These are phyloP conservation scores for Aspergillus bombycis DNA, from an alignment of 2,329 filamentous ascomycete species.

Conservation along the genomic window DNA sequence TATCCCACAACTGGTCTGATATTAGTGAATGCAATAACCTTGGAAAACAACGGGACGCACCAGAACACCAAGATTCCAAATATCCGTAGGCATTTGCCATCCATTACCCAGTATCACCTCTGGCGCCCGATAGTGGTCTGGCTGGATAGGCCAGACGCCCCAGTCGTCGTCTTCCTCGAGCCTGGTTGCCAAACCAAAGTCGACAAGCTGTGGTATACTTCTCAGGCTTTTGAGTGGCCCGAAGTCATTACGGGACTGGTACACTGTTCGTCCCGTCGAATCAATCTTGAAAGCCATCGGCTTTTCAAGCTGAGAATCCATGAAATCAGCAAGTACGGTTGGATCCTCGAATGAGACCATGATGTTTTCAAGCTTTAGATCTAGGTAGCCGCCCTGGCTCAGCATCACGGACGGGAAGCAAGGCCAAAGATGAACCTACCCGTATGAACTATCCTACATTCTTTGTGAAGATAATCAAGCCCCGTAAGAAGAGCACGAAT, in stretches of 20 bases:
- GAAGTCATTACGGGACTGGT: slow-evolving; percentile 37
- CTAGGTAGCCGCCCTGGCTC: slow-evolving; percentile 25
- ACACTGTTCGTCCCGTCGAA: slow-evolving; percentile 36
- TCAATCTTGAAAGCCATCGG: slow-evolving; percentile 40
- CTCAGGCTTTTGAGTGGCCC: slow-evolving; percentile 30
- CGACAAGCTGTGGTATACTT: slow-evolving; percentile 37
- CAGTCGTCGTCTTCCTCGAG: slow-evolving; percentile 48
- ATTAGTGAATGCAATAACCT: slow-evolving; percentile 28
- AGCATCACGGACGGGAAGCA: slow-evolving; percentile 19
- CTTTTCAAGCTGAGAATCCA: slow-evolving; percentile 33
- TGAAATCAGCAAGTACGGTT: slow-evolving; percentile 36
- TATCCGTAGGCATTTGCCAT: slow-evolving; percentile 44
- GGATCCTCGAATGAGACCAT: slow-evolving; percentile 40
- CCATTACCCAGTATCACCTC: slow-evolving; percentile 45
- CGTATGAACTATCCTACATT: slow-evolving; percentile 47
- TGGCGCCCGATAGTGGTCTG: slow-evolving; percentile 44
- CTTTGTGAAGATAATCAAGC: slow-evolving; percentile 49
- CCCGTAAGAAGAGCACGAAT: slow-evolving; percentile 43
- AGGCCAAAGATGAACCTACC: slow-evolving; percentile 30
- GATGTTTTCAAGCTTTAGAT: slow-evolving; percentile 51
- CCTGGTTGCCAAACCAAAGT: slow-evolving; percentile 42
- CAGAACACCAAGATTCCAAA: slow-evolving; percentile 47
- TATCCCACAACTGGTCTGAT: slow-evolving; percentile 39
- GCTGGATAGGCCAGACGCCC: slow-evolving; percentile 48
- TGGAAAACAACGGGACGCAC: slow-evolving; percentile 25